A percentile compares a stretch with the other conserved stretches of the same genome.
phyloP scores from a whole-genome alignment of 805 yeast genomes.

The Ogataea degrootiae region DNA sequence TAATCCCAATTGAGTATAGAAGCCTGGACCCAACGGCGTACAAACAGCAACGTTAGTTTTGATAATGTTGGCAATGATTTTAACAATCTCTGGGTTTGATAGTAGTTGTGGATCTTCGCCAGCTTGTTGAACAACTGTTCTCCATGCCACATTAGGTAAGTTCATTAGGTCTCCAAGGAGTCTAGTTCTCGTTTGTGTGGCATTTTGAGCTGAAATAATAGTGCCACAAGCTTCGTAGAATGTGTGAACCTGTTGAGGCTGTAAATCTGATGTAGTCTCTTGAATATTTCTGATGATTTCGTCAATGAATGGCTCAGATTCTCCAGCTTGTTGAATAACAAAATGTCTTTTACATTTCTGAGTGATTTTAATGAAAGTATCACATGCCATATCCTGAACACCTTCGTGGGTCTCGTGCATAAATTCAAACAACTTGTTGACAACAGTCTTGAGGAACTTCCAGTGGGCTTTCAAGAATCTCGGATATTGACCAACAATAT shows the following conservation, averaged over 20 bases:
- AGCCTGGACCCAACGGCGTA: conserved; percentile 88
- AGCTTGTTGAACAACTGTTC: conserved; percentile 79
- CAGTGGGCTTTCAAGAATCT: conserved; percentile 96
- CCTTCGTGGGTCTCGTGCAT: conserved; percentile 99
- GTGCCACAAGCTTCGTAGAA: conserved; percentile 97
- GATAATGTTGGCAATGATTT: conserved; percentile 86
- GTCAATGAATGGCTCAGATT: conserved; percentile 84
- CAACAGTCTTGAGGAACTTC: conserved; percentile 95
- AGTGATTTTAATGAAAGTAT: conserved; percentile 93
- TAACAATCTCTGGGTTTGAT: conserved; percentile 75
- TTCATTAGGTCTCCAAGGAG: conserved; percentile 77
- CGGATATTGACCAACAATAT: conserved; percentile 98
- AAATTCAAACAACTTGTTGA: conserved; percentile 91
- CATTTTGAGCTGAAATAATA: conserved; percentile 82
- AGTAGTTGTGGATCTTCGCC: conserved; percentile 77
- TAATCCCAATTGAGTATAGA: conserved; percentile 78
- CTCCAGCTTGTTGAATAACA: conserved; percentile 80
- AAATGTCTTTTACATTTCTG: conserved; percentile 94
- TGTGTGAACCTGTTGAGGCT: conserved; percentile 96
- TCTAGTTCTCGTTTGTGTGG: conserved; percentile 62
- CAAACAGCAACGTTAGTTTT: conserved; percentile 96
- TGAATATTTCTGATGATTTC: conserved; percentile 83
- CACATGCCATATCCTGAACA: conserved; percentile 99
- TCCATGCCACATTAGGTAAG: conserved; percentile 94
- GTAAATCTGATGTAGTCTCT: conserved; percentile 82